Percentiles rank a stretch among this genome's conserved stretches.
These are phyloP conservation scores for Paramecium pentaurelia DNA, from an alignment of 73 alveolate genomes.

Conservation along the genomic window DNA sequence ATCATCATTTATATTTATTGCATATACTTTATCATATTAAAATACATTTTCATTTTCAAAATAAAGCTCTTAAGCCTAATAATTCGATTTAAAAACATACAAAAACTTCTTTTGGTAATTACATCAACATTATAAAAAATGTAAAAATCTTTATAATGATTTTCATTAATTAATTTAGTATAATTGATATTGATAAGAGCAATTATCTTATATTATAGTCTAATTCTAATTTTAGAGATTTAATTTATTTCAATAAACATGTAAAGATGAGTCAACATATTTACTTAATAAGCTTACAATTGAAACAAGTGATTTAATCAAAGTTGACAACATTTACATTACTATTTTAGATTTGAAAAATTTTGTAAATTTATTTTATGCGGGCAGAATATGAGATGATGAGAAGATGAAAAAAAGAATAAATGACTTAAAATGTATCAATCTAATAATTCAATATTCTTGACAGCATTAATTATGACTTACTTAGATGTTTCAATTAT, in stretches of 20 bases:
- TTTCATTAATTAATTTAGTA: background rate
- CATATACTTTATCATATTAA: background rate
- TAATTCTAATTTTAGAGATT: too few species aligned
- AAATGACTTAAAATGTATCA: conserved; percentile 34
- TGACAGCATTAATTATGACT: conserved; percentile 40
- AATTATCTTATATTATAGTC: background rate
- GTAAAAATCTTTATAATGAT: background rate
- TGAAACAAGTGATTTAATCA: background rate
- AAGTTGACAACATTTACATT: too few species aligned
- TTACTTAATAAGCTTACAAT: background rate
- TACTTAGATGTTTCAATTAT: conserved; percentile 89
- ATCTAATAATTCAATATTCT: conserved; percentile 51
- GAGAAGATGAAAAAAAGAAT: background rate
- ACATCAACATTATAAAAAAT: background rate
- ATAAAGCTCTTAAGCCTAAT: background rate
- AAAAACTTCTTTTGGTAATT: background rate
- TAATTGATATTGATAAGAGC: too few species aligned
- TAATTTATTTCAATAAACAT: background rate
- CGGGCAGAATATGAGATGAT: background rate
- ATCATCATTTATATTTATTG: background rate
- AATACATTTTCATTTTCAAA: background rate
- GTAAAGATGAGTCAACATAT: background rate
- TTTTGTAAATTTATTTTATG: background rate
- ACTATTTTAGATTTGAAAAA: too few species aligned
- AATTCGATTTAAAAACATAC: too few species aligned